These are phyloP conservation scores for Phytophthora meadii DNA, from an alignment of 352 stramenopile genomes.

Conservation along the genomic window DNA sequence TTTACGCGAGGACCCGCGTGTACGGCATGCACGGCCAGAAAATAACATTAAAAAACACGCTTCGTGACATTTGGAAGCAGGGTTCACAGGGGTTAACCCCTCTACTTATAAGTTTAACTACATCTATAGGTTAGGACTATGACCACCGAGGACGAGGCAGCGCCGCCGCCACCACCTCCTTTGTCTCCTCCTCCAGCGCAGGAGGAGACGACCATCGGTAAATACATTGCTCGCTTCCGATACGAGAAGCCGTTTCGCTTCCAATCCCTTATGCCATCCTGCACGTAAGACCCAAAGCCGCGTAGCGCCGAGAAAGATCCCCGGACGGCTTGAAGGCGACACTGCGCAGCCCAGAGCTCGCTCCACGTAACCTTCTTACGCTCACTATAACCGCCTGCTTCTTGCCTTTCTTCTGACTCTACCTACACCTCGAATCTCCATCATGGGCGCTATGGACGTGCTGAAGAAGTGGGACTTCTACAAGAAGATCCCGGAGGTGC, in stretches of 20 bases:
- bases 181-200: constrained; percentile 9
- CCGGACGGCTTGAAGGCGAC: constrained; percentile 16
- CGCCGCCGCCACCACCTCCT: constrained; percentile 14
- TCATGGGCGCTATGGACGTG: constrained; percentile 88
- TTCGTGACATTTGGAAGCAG: no score
- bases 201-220: constrained; percentile 66
- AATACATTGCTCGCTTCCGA: constrained; percentile 77
- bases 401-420: constrained; percentile 8
- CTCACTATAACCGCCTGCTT: constrained; percentile 7
- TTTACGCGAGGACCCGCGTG: no score
- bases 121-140: no score
- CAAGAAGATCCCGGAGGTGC: constrained; percentile 92
- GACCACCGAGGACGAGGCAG: background rate
- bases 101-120: no score
- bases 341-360: background rate
- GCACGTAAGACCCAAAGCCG: constrained; percentile 32
- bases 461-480: constrained; percentile 93
- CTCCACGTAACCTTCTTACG: background rate
- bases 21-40: no score
- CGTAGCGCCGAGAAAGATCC: constrained; percentile 23
- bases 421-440: background rate
- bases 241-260: constrained; percentile 58
- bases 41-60: no score
- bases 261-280: no score
- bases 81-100: no score